These are phyloP conservation scores for Eimeria maxima DNA, from an alignment of 169 alveolate species.

Conservation along the genomic window DNA sequence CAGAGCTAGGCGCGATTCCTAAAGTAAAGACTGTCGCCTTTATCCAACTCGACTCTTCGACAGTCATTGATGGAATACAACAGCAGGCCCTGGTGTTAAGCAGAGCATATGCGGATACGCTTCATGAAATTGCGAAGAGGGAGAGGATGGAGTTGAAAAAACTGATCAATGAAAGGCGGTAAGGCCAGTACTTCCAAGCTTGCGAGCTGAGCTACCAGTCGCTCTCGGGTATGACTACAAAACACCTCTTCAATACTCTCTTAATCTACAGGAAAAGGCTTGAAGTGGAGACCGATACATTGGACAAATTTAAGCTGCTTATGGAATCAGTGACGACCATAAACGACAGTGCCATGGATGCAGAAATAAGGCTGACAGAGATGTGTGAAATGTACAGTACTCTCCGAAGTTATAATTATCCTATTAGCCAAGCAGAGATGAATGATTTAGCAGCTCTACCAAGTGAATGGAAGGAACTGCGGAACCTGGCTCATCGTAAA, in stretches of 20 bases:
- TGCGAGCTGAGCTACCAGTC: constrained; percentile 34
- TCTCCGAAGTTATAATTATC: constrained; percentile 92
- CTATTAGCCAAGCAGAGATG: constrained; percentile 87
- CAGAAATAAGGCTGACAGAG: constrained; percentile 94
- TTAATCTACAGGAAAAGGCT: constrained; percentile 86
- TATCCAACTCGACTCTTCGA: constrained; percentile 86
- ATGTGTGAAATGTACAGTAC: constrained; percentile 95
- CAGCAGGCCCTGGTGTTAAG: constrained; percentile 87
- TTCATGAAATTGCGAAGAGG: constrained; percentile 82
- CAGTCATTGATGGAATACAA: constrained; percentile 85
- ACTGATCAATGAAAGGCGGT: constrained; percentile 70
- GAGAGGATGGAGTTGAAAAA: constrained; percentile 70
- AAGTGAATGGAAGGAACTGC: constrained; percentile 84
- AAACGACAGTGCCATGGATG: constrained; percentile 93
- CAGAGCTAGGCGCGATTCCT: constrained; percentile 75
- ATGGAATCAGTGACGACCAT: constrained; percentile 91
- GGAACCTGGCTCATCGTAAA: constrained; percentile 75
- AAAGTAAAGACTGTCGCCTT: constrained; percentile 84
- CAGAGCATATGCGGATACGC: constrained; percentile 85
- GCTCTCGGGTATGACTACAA: too few species aligned
- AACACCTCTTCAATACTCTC: background rate
- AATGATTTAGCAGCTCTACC: constrained; percentile 88
- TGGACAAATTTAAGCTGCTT: constrained; percentile 91
- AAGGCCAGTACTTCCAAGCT: constrained; percentile 36
- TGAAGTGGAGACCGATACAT: constrained; percentile 90